Evolutionary conservation across 2,329 filamentous ascomycete genomes (phyloP).

Genomic region (Cladosporium sp.): DNA sequence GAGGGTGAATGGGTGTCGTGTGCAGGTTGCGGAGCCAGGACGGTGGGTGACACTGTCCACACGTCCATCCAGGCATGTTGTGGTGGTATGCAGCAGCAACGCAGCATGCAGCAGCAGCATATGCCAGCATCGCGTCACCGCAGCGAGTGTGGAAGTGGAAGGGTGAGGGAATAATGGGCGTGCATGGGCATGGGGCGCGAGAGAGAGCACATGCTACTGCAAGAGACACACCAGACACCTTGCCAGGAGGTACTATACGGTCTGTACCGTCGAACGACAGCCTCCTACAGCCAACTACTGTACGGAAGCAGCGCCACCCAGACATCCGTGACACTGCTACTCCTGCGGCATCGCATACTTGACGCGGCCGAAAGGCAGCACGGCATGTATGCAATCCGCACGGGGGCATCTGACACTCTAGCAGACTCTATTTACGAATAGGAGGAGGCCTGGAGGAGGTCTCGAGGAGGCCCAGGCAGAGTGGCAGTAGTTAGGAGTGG

Average conservation of each 20-base stretch:
- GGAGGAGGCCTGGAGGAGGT: background rate
- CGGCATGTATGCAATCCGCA: background rate
- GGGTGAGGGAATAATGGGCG: background rate
- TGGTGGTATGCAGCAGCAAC: background rate
- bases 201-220: background rate
- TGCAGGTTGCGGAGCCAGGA: background rate
- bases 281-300: background rate
- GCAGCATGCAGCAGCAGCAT: background rate
- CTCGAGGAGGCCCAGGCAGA: background rate
- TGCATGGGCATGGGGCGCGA: background rate
- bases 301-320: background rate
- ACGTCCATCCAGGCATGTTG: background rate
- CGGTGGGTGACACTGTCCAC: conserved; percentile 1
- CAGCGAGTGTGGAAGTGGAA: background rate
- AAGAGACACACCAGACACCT: background rate
- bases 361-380: background rate
- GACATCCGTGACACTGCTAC: background rate
- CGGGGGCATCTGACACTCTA: background rate
- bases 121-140: conserved; percentile 5
- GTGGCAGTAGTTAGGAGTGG: background rate
- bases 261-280: background rate
- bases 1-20: background rate
- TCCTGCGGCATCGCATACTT: background rate
- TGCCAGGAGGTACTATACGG: background rate
- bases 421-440: background rate